Evolutionary conservation across 2,329 filamentous ascomycete genomes (phyloP).

Genomic region (Trichophyton rubrum): DNA sequence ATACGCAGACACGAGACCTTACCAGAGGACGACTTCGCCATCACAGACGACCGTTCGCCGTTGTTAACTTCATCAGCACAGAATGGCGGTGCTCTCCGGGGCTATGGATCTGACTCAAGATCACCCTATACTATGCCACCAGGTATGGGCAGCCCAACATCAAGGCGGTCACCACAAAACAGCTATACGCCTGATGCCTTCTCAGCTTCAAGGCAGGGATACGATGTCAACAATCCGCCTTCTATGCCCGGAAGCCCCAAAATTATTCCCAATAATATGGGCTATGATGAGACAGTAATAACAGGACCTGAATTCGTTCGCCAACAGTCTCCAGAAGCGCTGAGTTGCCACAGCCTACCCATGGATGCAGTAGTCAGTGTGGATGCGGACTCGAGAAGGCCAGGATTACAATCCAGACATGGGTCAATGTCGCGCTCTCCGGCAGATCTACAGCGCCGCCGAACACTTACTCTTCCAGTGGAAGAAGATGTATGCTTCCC

Average conservation of each 20-base stretch:
- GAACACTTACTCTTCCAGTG: conserved; percentile 50
- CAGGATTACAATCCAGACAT: conserved; percentile 25
- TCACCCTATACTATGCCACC: not conserved
- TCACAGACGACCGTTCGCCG: conserved; percentile 1
- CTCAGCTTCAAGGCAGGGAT: conserved; percentile 26
- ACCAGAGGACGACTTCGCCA: not conserved
- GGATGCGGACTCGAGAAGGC: conserved; percentile 22
- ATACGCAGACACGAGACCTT: not conserved
- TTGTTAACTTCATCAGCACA: not conserved
- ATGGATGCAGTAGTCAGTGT: conserved; percentile 36
- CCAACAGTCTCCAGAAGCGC: conserved; percentile 26
- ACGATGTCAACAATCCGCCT: conserved; percentile 54
- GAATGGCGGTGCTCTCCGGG: conserved; percentile 4
- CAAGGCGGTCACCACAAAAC: conserved; percentile 6
- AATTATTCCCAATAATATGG: conserved; percentile 40
- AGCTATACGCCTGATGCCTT: conserved; percentile 10
- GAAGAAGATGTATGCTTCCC: conserved; percentile 92
- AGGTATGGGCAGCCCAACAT: not conserved
- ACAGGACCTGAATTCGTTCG: conserved; percentile 30
- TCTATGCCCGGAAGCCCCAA: conserved; percentile 49
- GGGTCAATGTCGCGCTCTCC: conserved; percentile 28
- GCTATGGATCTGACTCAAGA: conserved; percentile 9
- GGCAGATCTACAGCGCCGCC: conserved; percentile 36
- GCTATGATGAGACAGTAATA: conserved; percentile 43
- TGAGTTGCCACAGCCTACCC: conserved; percentile 13